Evolutionary conservation across 345 rosid species (phyloP).

Genomic region (Alliaria petiolata): DNA sequence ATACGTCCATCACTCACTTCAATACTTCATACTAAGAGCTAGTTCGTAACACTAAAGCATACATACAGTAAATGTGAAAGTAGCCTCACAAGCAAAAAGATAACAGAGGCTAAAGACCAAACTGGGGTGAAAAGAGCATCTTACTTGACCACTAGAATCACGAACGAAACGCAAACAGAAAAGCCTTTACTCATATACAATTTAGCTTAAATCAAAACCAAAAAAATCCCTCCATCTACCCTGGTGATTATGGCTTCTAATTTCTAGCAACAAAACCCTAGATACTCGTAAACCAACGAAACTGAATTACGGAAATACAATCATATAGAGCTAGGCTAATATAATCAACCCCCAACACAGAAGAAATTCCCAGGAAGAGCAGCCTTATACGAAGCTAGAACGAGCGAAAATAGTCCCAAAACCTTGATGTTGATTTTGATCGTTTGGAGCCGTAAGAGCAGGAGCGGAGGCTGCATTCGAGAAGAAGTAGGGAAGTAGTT

Average conservation of each 20-base stretch:
- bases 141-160: conserved; percentile 3
- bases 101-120: background rate
- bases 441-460: conserved; percentile 38
- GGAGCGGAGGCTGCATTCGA: conserved; percentile 31
- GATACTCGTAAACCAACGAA: background rate
- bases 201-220: background rate
- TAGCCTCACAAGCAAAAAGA: background rate
- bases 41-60: background rate
- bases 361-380: background rate
- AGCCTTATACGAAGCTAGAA: background rate
- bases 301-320: background rate
- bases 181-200: background rate
- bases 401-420: conserved; percentile 3
- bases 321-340: background rate
- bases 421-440: conserved; percentile 39
- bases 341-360: background rate
- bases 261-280: conserved; percentile 21
- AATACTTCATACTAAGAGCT: background rate
- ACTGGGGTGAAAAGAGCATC: background rate
- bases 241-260: background rate
- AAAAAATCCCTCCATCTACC: background rate
- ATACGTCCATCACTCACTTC: conserved; percentile 4
- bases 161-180: background rate
- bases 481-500: conserved; percentile 63
- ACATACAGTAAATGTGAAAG: background rate